Base-by-base conservation (phyloP, 192 early-diverging fungal species). In the Coemansia sp. region DNA sequence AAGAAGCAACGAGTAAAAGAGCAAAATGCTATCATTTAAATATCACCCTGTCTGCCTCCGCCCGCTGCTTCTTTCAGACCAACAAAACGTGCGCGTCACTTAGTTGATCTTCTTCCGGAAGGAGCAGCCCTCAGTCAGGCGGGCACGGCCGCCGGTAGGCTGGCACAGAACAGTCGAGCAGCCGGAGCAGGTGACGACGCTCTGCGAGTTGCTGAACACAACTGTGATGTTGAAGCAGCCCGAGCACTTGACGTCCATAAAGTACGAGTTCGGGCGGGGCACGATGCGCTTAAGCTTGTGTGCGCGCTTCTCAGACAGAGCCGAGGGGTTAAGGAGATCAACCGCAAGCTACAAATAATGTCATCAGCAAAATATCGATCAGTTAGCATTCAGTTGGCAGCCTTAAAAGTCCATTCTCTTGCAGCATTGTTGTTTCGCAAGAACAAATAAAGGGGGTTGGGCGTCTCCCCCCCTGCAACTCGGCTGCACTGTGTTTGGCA, bases 181-280 rank as follows among this genome's bases (percentile, higher is more conserved):
- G 62, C 89, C 88, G 61, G 87, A 82, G 89, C 97, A 99, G 57
- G 95, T 75, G 56, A 99, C 97, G 53, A 99, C 97, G 65, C 94
- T 95, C 82, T 99, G 95, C 75, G 95, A 95, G 84, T 99, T 95
- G 83, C 87, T 90, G 89, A 99, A 99, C 71, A 99, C 94, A 71
- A 95, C 97, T 82, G 94, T 97, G 83, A 99, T 95, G 78, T 90
- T 86, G 79, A 92, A 88, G 88, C 95, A 98, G 83, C 88, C 91
- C 55, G 91, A 81, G 86, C 94, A 96, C 84, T 95, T 96, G 60
- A 98, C 94, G 68, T 98, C 95, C 94, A 98, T 96, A 82, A 97
- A 96, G 90, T 88, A 96, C 21, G 95, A 96, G 90, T 98, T 91
- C 43, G 94, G 93, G 81, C 85, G 87, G 85, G 94, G 94, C 76